Conservation (phyloP, 768 basidiomycete genomes). For the Boletus barrowsii region DNA sequence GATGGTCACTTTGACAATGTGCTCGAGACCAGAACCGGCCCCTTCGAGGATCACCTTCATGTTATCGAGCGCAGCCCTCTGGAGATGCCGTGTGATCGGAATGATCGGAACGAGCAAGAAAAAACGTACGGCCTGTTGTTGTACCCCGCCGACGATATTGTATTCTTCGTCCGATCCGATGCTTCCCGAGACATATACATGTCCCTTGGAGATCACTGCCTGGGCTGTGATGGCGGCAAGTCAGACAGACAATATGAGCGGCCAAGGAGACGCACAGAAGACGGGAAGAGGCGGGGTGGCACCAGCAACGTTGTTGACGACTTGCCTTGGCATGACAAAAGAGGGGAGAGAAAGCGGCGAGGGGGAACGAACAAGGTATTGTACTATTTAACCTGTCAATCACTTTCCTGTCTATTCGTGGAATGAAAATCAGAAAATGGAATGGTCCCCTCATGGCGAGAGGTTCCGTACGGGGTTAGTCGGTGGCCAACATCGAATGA, state of each 20-base stretch:
- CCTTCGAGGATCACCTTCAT: constrained; percentile 36
- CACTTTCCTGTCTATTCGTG: too few relatives aligned
- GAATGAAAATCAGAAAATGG: too few relatives aligned
- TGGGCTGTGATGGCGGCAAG: constrained; percentile 27
- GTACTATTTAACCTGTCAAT: not conserved
- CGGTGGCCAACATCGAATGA: not conserved
- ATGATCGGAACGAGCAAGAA: not conserved
- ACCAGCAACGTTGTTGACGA: constrained; percentile 24
- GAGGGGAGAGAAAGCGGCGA: not conserved
- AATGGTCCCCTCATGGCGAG: not conserved
- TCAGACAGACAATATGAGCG: not conserved
- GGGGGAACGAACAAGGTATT: not conserved
- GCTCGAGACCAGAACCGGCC: constrained; percentile 35
- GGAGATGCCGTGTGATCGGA: not conserved
- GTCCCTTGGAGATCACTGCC: constrained; percentile 33
- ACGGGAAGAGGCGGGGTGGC: constrained; percentile 35
- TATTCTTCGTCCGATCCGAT: constrained; percentile 34
- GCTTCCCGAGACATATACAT: constrained; percentile 41
- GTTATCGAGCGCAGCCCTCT: constrained; percentile 40
- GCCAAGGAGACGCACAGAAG: constrained; percentile 26
- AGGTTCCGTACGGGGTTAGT: not conserved
- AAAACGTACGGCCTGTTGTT: constrained; percentile 36
- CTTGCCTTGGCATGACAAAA: constrained; percentile 27
- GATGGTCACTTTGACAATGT: constrained; percentile 41
- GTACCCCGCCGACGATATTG: constrained; percentile 36